phyloP scores from a whole-genome alignment of 345 rosid genomes.

The Kernera saxatilis region DNA sequence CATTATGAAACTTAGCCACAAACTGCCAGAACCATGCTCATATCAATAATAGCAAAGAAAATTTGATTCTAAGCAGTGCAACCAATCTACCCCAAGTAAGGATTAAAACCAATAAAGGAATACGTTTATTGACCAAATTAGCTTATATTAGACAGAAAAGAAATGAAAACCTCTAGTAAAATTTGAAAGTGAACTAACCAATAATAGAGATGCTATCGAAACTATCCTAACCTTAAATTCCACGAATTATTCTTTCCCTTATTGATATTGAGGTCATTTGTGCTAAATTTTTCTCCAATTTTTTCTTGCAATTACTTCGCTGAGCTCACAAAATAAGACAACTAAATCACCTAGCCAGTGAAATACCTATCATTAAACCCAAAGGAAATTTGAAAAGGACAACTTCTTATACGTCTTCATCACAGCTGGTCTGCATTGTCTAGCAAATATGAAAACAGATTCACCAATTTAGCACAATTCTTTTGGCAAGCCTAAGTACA shows the following conservation, averaged over 20 bases:
- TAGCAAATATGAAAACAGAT: background rate
- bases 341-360: background rate
- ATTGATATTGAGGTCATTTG: background rate
- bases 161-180: background rate
- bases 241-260: background rate
- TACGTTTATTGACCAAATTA: constrained; percentile 5
- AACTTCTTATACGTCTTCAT: background rate
- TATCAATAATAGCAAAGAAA: constrained; percentile 2
- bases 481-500: background rate
- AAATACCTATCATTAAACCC: background rate
- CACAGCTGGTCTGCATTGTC: constrained; percentile 2
- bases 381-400: background rate
- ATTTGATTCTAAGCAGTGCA: background rate
- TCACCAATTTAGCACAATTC: constrained; percentile 1
- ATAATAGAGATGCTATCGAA: background rate
- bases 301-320: background rate
- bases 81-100: constrained; percentile 9
- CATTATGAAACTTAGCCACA: background rate
- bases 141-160: background rate
- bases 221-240: background rate
- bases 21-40: constrained; percentile 22
- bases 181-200: background rate
- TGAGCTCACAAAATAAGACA: constrained; percentile 3
- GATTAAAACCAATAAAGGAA: constrained; percentile 1
- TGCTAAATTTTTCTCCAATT: background rate